Base-by-base conservation (phyloP, 1,284 basidiomycete genomes). In the Vanrija sp. region DNA sequence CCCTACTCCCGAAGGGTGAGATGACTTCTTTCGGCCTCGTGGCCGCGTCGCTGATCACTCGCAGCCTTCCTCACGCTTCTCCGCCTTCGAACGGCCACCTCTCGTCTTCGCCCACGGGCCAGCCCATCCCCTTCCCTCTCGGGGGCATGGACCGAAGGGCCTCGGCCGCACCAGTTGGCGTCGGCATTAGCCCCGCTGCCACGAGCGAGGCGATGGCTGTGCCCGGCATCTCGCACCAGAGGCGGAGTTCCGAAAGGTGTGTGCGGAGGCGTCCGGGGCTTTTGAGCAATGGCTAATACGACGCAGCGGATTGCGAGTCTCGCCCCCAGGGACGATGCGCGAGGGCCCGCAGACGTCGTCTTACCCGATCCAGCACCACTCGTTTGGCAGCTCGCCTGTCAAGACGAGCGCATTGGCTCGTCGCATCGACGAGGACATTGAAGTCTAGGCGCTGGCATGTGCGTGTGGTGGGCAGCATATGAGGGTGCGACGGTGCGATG, bases 1-100 rank as follows among this genome's bases (percentile, higher is more conserved):
- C 64, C 93, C 93, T 22, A 94, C 89, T 74, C 92, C 93, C 25
- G 89, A 96, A 78, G 90, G 89, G 90, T 92, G 69, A 59, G 87
- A 79, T 23, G 35, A 22, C 14, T n/a, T 44, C 15, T 14, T 3
- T 14, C 22, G 16, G 18, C 18, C 12, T 14, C 20, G n/a, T 42
- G 16, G 16, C 38, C 36, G 22, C n/a, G 20, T 44, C 36, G 16
- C 51, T 44, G 19, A 20, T 35, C n/a, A 37, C 37, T n/a, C 19
- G 10, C 60, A 75, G 73, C 31, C 64, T 76, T 36, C 75, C 71
- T 3, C 75, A 76, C 63, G 73, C 71, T 12, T 72, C 72, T 18
- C 72, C 70, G 16, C 71, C 72, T n/a, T 49, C 57, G 51, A 58
- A 59, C 45, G 64, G 64, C 22, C 66, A 62, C 25, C 66, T 74